Evolutionary conservation across 2,329 filamentous ascomycete genomes (phyloP), one percentile per base, ranked within the genome.

Genomic region (Acrocalymma vagum): DNA sequence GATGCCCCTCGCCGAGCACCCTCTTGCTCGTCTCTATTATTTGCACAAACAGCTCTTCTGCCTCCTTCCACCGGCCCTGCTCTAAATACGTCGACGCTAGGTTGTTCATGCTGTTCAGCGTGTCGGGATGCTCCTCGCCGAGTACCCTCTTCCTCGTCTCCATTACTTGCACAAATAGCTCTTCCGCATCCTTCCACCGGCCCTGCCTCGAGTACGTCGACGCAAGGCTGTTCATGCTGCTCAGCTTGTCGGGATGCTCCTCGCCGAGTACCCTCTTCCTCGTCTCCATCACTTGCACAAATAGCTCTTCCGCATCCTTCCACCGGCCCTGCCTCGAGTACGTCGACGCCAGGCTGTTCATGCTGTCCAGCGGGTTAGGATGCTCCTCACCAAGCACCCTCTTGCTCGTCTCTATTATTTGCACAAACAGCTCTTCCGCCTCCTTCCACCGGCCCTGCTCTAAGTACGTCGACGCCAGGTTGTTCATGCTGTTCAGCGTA

Each of bases 101-200:
- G 13, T 24, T 38, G 9, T 11, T 10, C 16, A 38, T 22, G 26
- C 32, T 37, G 6, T 4, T 32, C 21, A 43, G 27, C 9, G 4
- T 36, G 2, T 25, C 2, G 3, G 25, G 38, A 35, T 42, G 30
- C 24, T 42, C 38, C 25, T 30, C 38, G 29, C 38, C 24, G 2
- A 42, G 38, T 31, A 4, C 36, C 31, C 24, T 36, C 30, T 36
- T 40, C 7, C 29, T 3, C 5, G 21, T 41, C 45, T 48, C 35
- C 23, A 44, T 29, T 20, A 29, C 20, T 3, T 39, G 28, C 22
- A 18, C 26, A 17, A 15, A 14, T 17, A 38, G 41, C 46, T 38
- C 18, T 20, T 52, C 38, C 3, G 48, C 45, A 14, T 31, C 33
- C 10, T 43, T 34, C 38, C 39, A 47, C 15, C 29, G 30, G 22